phyloP scores from a whole-genome alignment of 2,329 filamentous ascomycete genomes.

The Sclerotinia subarctica region DNA sequence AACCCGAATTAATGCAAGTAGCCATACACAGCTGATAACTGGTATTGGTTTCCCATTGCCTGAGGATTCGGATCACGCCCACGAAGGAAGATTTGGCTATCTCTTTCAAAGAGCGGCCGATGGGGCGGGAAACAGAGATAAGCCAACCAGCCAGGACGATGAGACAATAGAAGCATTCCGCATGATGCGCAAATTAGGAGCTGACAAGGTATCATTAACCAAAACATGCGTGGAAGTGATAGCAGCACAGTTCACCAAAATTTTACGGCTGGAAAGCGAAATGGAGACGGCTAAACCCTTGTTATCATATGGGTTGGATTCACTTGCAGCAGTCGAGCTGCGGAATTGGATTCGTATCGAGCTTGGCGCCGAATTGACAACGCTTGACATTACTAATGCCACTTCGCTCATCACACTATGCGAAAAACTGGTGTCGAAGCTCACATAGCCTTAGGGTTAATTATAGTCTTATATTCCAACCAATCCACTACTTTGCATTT shows the following conservation, averaged over 20 bases:
- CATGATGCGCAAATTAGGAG: conserved; percentile 21
- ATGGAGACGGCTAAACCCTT: conserved; percentile 34
- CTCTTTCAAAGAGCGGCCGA: not conserved
- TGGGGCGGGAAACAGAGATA: not conserved
- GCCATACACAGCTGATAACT: conserved; percentile 35
- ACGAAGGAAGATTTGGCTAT: conserved; percentile 34
- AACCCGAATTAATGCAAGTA: conserved; percentile 23
- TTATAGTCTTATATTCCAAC: not conserved
- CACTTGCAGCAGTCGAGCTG: conserved; percentile 49
- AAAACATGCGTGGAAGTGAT: conserved; percentile 29
- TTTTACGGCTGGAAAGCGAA: conserved; percentile 31
- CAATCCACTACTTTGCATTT: not conserved
- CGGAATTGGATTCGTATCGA: conserved; percentile 48
- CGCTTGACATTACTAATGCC: not conserved
- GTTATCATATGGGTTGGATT: conserved; percentile 43
- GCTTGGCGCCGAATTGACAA: conserved; percentile 31
- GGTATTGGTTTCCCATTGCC: conserved; percentile 34
- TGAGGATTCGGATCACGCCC: conserved; percentile 29
- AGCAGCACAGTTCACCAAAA: conserved; percentile 31
- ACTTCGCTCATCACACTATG: not conserved
- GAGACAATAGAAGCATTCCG: conserved; percentile 25
- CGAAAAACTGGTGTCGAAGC: not conserved
- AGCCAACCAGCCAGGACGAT: conserved; percentile 20
- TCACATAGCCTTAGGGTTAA: not conserved
- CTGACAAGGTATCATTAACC: conserved; percentile 26